Evolutionary conservation across 208 protist genomes (phyloP), one percentile per base, ranked within the genome.

Genomic region (Trypanosoma boissoni): DNA sequence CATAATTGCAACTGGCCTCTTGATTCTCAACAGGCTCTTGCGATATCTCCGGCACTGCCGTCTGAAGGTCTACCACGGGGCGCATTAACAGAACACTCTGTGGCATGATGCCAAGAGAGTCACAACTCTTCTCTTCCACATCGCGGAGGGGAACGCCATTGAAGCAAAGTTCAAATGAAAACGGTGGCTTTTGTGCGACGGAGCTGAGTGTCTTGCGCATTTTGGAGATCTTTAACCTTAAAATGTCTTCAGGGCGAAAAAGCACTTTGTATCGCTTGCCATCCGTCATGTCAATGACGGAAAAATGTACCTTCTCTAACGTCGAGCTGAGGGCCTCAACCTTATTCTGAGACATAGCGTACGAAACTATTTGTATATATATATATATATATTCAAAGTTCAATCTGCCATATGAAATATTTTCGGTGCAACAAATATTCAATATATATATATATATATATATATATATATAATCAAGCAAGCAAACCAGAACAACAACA

Each of bases 221-320:
- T 28, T 64, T 64, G 3, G 26, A 43, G 0, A 59, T 2, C n/a
- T 52, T 57, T 18, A 72, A 39, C 21, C 41, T 14, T 46, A 26
- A 26, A 18, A 61, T 58, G 23, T 67, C 60, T 18, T 52, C 59
- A 21, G 36, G 37, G 28, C 44, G 48, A 10, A 73, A 21, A 31
- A 59, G 58, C n/a, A 73, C 53, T 26, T 61, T 61, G 59, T 68
- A 73, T 1, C 59, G 48, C 7, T 53, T 37, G 4, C 59, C 59
- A 41, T 59, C 67, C 20, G 49, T 32, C 1, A 44, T 32, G 31
- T 73, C 60, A 20, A 62, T 29, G 12, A 68, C 63, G 0, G 44
- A 34, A 46, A 68, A 68, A 27, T 32, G 46, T 31, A 48, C 32
- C 23, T 68, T 68, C 16, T 62, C 52, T 20, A 9, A n/a, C n/a